Evolutionary conservation across 225 moss, liverwort and hornwort genomes (phyloP), one percentile per base, ranked within the genome.

Genomic region (Climacium dendroides): DNA sequence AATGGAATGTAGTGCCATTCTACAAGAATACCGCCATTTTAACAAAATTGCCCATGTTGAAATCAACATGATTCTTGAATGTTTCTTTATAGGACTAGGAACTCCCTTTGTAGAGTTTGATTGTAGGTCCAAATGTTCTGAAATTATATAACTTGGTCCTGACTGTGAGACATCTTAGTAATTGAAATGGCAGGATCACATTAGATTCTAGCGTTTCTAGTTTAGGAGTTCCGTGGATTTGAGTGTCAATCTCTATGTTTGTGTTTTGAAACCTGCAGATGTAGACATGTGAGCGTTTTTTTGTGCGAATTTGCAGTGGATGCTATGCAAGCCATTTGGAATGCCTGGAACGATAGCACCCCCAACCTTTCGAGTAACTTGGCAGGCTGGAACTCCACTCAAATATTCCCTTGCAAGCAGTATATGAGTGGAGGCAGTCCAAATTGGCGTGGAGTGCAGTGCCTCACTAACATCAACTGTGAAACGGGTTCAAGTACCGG

Each of bases 361-460:
- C 63, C 82, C 39, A 20, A 88, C 9, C 39, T 23, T 29, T 1
- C 22, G 54, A 83, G 37, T 11, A 90, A 90, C 79, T 86, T 90
- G 86, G 82, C 86, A 59, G 88, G 86, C n/a, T 88, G 86, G 90
- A 71, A 5, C 58, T 63, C 78, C 8, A 14, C 86, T 48, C 71
- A 79, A 43, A 0, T 0, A 0, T 57, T 0, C 24, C 89, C 87
- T 54, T 89, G 87, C 79, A 14, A 55, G 1, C 54, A 87, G 43
- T 75, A 60, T 8, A 52, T 52, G 1, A 0, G 0, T 34, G 60
- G 52, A 13, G 3, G 34, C 20, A 4, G 0, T 0, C 63, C 54
- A 9, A 74, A 81, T 45, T 78, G 57, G 78, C 78, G 78, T 78
- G 78, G 78, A 39, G 78, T 78, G 39, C 28, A 78, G 79, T 89